A percentile compares a stretch with the other conserved stretches of the same genome.
phyloP scores from a whole-genome alignment of 139 green algal genomes.

The Tetraselmis chui region DNA sequence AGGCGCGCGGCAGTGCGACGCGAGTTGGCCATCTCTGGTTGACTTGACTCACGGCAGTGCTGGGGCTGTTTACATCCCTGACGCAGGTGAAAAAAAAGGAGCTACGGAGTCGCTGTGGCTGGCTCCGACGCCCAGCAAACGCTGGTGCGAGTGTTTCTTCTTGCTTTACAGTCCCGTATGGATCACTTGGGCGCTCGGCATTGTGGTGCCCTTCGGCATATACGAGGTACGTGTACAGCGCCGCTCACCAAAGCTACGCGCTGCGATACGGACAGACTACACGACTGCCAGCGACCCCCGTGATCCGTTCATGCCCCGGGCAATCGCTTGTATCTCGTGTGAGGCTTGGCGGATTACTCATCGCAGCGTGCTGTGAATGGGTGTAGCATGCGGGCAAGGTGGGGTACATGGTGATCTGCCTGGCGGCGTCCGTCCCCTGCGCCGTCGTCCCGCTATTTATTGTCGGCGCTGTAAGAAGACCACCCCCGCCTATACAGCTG shows the following conservation, averaged over 20 bases:
- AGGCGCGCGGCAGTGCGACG: no score
- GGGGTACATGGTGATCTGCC: slow-evolving; percentile 81
- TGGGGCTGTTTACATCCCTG: no score
- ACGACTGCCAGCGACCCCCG: no score
- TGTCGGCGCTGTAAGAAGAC: slow-evolving; percentile 33
- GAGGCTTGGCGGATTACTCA: no score
- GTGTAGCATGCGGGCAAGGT: slow-evolving; percentile 46
- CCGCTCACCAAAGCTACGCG: no score
- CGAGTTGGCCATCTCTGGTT: no score
- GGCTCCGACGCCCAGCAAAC: slow-evolving; percentile 71
- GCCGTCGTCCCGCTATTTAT: slow-evolving; percentile 70
- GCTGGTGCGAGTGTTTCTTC: slow-evolving; percentile 87
- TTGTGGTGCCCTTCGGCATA: slow-evolving; percentile 85
- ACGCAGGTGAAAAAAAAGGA: neutral
- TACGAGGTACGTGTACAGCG: slow-evolving; percentile 69
- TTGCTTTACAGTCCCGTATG: slow-evolving; percentile 85
- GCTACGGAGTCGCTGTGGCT: slow-evolving; percentile 48
- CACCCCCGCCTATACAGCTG: neutral
- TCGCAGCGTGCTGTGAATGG: neutral
- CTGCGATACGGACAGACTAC: neutral
- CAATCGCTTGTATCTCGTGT: no score
- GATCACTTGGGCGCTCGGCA: slow-evolving; percentile 80
- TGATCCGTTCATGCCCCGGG: no score
- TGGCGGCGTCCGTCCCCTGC: slow-evolving; percentile 60
- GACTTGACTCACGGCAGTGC: no score